Conservation (phyloP, 139 green algal species). For the Chlorella sp. region DNA sequence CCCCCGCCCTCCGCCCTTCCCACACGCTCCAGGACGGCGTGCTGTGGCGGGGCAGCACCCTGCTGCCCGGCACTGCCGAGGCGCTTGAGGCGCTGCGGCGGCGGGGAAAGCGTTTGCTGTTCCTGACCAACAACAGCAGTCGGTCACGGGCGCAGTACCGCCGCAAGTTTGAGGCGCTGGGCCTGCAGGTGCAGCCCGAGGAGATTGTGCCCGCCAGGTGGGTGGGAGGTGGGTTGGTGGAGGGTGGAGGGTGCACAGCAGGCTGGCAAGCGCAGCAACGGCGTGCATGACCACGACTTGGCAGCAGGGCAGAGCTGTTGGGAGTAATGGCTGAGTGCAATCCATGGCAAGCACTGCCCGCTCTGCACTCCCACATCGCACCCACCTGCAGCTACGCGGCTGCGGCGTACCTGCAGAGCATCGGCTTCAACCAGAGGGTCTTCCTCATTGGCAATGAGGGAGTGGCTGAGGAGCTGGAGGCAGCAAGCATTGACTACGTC, state of each 20-base stretch:
- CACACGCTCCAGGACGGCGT: slow-evolving; percentile 64
- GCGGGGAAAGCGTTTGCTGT: slow-evolving; percentile 70
- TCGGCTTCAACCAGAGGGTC: slow-evolving; percentile 58
- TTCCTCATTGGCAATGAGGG: slow-evolving; percentile 61
- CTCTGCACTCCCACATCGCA: too few species aligned
- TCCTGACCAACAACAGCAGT: slow-evolving; percentile 78
- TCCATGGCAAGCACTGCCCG: too few species aligned
- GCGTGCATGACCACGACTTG: too few species aligned
- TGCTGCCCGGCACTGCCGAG: slow-evolving; percentile 50
- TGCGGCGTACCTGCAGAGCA: slow-evolving; percentile 68
- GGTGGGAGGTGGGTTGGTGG: too few species aligned
- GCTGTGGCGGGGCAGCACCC: slow-evolving; percentile 63
- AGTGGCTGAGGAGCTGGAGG: slow-evolving; percentile 55
- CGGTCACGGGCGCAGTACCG: slow-evolving; percentile 57
- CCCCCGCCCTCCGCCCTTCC: too few species aligned
- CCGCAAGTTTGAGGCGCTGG: slow-evolving; percentile 58
- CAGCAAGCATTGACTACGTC: slow-evolving; percentile 41
- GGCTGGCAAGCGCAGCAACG: too few species aligned
- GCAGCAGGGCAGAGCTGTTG: too few species aligned
- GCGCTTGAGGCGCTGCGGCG: slow-evolving; percentile 52
- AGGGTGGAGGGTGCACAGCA: too few species aligned
- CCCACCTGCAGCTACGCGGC: slow-evolving; percentile 56
- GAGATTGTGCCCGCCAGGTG: neutral
- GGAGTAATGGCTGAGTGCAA: too few species aligned
- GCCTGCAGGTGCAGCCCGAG: slow-evolving; percentile 19